These are phyloP conservation scores for Cyclotella choctawhatcheeana DNA, from an alignment of 108 stramenopile genomes.

Conservation along the genomic window DNA sequence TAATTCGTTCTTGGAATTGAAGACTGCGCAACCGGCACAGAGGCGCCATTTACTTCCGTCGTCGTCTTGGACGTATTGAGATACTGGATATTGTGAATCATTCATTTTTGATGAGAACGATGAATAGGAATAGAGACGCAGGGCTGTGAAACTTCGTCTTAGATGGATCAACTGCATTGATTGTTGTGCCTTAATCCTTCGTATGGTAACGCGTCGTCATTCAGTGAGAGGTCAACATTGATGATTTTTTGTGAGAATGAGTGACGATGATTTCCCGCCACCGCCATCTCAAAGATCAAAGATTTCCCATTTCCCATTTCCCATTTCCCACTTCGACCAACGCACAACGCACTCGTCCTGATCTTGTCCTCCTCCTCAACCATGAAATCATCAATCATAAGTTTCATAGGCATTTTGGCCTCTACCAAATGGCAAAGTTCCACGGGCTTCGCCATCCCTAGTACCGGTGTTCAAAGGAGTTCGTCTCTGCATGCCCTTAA, in stretches of 20 bases:
- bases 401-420: neutral
- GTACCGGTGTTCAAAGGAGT: neutral
- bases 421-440: conserved; percentile 5
- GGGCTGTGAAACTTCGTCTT: too few relatives aligned
- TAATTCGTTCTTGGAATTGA: conserved; percentile 59
- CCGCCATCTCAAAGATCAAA: too few relatives aligned
- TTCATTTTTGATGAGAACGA: too few relatives aligned
- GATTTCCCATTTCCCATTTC: too few relatives aligned
- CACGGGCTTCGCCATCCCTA: conserved; percentile 4
- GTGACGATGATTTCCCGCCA: too few relatives aligned
- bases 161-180: too few relatives aligned
- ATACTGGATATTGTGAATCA: conserved; percentile 7
- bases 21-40: conserved; percentile 56
- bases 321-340: neutral
- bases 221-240: too few relatives aligned
- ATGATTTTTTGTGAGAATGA: too few relatives aligned
- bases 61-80: conserved; percentile 20
- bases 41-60: conserved; percentile 50
- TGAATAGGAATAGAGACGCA: too few relatives aligned
- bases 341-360: neutral
- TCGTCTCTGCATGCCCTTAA: neutral
- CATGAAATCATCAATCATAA: neutral
- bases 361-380: too few relatives aligned
- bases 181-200: too few relatives aligned
- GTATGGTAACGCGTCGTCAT: too few relatives aligned